Base-by-base conservation (phyloP, 495 filamentous ascomycete genomes). In the Ramalina peruviana region DNA sequence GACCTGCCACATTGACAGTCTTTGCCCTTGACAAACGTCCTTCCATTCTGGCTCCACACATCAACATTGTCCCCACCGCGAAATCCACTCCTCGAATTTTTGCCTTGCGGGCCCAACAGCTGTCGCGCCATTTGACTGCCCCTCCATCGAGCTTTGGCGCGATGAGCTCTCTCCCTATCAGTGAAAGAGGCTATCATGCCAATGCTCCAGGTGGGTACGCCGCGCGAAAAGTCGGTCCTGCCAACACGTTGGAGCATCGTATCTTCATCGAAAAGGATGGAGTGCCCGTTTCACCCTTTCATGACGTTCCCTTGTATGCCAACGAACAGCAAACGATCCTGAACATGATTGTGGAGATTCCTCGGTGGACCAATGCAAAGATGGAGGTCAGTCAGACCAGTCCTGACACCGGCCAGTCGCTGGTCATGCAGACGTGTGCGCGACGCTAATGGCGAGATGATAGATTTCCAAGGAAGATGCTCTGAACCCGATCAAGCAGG, bases 271-370 rank as follows among this genome's bases (percentile, higher is more conserved):
- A 97, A 79, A 87, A 89, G 72, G 87, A 97, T 87, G 92, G 93
- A 70, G 70, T 85, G 26, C 86, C 86, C 48, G 63, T 96, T 63
- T 96, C 88, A 48, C 83, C 89, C 55, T 99, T 96, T 80, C 93
- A 99, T 78, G 93, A 99, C 60, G 86, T 99, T 51, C 93, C 93
- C 38, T 83, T 99, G 60, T 97, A 85, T 59, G 92, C 93, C 78
- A 94, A 99, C 65, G 70, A 81, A 64, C 81, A 93, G 72, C 76
- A 94, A 75, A 93, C 82, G 58, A 67, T 99, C 61, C 76, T 97
- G 60, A 99, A 99, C 80, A 99, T 99, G 93, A 70, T 99, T 46
- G 93, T 97, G 54, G 93, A 97, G 80, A 95, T 97, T 61, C 93
- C 93, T 40, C 80, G 93, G 70, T 99, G 93, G 93, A 95, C 89